Percentiles rank a stretch among this genome's conserved stretches.
phyloP scores from a whole-genome alignment of 768 basidiomycete species.

The Mycena rosella region DNA sequence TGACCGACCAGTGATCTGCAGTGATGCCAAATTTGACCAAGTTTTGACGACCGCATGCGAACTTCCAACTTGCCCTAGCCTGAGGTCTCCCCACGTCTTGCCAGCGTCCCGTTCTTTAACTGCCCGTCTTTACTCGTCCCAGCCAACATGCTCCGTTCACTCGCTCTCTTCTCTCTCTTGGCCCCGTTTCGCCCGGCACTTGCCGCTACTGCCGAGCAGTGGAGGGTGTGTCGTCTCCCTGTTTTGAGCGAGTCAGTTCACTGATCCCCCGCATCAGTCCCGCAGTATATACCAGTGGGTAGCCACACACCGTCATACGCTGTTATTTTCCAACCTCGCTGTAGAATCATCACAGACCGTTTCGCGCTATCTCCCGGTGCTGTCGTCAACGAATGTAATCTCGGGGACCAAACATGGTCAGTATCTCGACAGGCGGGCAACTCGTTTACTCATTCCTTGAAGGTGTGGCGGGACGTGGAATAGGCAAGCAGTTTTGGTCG shows the following conservation, averaged over 20 bases:
- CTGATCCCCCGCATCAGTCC: slow-evolving; percentile 32
- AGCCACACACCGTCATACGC: too few relatives aligned
- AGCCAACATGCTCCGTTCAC: slow-evolving; percentile 42
- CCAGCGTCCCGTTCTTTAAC: slow-evolving; percentile 17
- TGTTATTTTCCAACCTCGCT: too few relatives aligned
- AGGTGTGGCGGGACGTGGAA: slow-evolving; percentile 90
- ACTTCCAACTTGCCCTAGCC: not conserved
- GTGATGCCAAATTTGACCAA: too few relatives aligned
- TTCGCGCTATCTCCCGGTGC: slow-evolving; percentile 76
- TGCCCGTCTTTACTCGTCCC: slow-evolving; percentile 26
- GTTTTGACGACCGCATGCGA: too few relatives aligned
- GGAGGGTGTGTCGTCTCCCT: slow-evolving; percentile 57
- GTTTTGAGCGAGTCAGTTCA: not conserved
- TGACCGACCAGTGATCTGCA: too few relatives aligned
- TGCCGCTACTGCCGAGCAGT: slow-evolving; percentile 78
- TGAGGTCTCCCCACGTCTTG: not conserved
- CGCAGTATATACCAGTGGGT: slow-evolving; percentile 86
- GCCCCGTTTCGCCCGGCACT: slow-evolving; percentile 48
- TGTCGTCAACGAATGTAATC: slow-evolving; percentile 66
- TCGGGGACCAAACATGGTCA: slow-evolving; percentile 68
- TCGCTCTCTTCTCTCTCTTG: slow-evolving; percentile 42
- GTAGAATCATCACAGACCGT: slow-evolving; percentile 79
- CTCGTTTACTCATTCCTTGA: not conserved
- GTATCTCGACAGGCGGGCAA: too few relatives aligned
- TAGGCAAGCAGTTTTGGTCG: slow-evolving; percentile 49